A percentile compares a stretch with the other conserved stretches of the same genome.
phyloP scores from a whole-genome alignment of 116 monocot species.

The Zostera marina region DNA sequence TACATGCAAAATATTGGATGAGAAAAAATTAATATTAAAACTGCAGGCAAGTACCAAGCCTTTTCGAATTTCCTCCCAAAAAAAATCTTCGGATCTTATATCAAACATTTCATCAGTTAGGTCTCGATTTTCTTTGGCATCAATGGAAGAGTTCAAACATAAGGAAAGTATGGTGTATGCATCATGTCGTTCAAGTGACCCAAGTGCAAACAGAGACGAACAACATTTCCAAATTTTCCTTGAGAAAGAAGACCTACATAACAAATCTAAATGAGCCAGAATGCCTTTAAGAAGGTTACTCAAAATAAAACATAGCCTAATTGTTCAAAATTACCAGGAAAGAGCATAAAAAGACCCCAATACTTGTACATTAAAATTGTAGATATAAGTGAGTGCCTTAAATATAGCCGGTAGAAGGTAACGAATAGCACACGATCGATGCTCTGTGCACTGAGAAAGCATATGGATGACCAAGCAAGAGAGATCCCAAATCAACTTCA shows the following conservation, averaged over 20 bases:
- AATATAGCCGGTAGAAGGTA: conserved; percentile 53
- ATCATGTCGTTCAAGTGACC: conserved; percentile 44
- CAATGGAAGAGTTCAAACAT: conserved; percentile 22
- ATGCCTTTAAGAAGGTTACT: not conserved
- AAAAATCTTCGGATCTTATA: conserved; percentile 25
- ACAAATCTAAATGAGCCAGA: not conserved
- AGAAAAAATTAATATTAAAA: not conserved
- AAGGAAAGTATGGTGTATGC: conserved; percentile 49
- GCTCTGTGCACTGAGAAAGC: conserved; percentile 27
- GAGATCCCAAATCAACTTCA: conserved; percentile 12
- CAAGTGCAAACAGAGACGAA: conserved; percentile 37
- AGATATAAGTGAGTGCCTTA: conserved; percentile 14
- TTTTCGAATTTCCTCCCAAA: conserved; percentile 57
- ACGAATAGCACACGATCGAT: conserved; percentile 25
- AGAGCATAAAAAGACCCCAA: conserved; percentile 13
- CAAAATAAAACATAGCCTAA: not conserved
- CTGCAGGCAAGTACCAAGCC: conserved; percentile 42
- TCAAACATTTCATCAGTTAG: conserved; percentile 18
- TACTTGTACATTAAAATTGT: conserved; percentile 18
- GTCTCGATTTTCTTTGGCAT: not conserved
- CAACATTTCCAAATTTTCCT: conserved; percentile 55
- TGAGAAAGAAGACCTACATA: conserved; percentile 33
- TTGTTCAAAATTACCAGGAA: conserved; percentile 24
- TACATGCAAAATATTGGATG: not conserved
- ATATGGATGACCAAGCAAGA: conserved; percentile 23